phyloP scores from a whole-genome alignment of 2,329 filamentous ascomycete genomes.

The Beauveria bassiana region DNA sequence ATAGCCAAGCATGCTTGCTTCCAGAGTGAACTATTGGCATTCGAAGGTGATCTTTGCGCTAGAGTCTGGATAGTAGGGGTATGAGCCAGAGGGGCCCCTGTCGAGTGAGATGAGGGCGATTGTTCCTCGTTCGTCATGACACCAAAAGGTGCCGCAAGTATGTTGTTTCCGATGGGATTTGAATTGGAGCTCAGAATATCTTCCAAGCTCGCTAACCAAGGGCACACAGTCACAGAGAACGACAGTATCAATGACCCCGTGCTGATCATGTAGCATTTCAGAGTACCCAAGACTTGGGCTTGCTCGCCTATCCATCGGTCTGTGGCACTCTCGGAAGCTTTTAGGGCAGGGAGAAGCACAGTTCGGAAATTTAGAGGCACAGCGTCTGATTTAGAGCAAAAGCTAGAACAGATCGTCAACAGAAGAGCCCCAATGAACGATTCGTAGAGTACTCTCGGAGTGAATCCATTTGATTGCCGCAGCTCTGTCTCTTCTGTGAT shows the following conservation, averaged over 20 bases:
- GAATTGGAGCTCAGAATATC: conserved; percentile 33
- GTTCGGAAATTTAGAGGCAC: conserved; percentile 47
- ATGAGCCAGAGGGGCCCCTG: conserved; percentile 34
- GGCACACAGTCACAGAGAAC: conserved; percentile 38
- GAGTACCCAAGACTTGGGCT: conserved; percentile 36
- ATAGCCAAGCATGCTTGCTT: conserved; percentile 42
- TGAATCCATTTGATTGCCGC: conserved; percentile 16
- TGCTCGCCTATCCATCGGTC: conserved; percentile 20
- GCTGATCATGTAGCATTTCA: conserved; percentile 48
- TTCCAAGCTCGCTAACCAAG: conserved; percentile 39
- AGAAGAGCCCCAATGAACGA: conserved; percentile 47
- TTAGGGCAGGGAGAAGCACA: conserved; percentile 35
- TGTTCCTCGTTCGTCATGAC: conserved; percentile 25
- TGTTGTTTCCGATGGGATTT: conserved; percentile 33
- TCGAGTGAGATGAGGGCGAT: conserved; percentile 14
- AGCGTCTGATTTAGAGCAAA: conserved; percentile 41
- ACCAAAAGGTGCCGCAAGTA: conserved; percentile 50
- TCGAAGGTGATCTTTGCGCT: conserved; percentile 32
- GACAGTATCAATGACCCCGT: conserved; percentile 45
- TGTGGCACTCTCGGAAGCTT: conserved; percentile 21
- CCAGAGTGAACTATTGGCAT: conserved; percentile 38
- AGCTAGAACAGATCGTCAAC: conserved; percentile 40
- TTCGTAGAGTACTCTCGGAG: conserved; percentile 41
- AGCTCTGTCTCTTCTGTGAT: conserved; percentile 13
- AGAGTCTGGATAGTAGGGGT: conserved; percentile 46